Base-by-base conservation (phyloP, 208 protist genomes). In the Novymonas esmeraldas region DNA sequence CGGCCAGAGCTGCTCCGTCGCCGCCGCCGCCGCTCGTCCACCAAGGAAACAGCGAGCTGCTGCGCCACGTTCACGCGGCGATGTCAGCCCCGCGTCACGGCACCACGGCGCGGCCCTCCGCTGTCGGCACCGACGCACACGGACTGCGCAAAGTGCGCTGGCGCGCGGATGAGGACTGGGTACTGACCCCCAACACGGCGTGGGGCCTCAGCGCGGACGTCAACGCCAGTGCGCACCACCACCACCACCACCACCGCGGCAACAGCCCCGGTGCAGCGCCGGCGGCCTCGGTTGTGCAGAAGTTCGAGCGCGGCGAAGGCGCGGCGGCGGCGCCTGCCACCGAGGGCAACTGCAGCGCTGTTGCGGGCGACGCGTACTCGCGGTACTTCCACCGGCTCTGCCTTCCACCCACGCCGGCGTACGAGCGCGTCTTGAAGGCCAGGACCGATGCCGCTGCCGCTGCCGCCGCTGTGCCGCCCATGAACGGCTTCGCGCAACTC, bases 401-500 rank as follows among this genome's bases (percentile, higher is more conserved):
- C 5, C 14, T 71, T 2, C 64, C 64, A 2, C 11, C 29, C 0
- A 13, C 64, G 22, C 14, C 39, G 0, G 22, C 39, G 42, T 52
- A 33, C 31, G 55, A 69, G 28, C 50, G 50, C 2, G 50, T 38
- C 26, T 7, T 56, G 16, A 13, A 20, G 6, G 50, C 50, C 7
- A 11, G 11, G 7, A 5, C 7, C 36, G 36, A 41, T 41, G 36
- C 7, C 7, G 36, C 5, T 41, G 18, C 3, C 28, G 1, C 28
- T 28, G 49, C 24, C 26, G 49, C 28, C 49, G 26, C 20, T 28
- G 44, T n/a, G 39, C 28, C 42, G 20, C 55, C 64, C 31, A 63
- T 63, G 55, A 70, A 39, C 55, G 64, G 64, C 26, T 70, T 70
- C 22, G 64, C 64, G 16, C 64, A 70, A 46, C 64, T 70, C 1